Conservation (phyloP, 2,329 filamentous ascomycete species). For the Pyrenophora tritici-repentis region DNA sequence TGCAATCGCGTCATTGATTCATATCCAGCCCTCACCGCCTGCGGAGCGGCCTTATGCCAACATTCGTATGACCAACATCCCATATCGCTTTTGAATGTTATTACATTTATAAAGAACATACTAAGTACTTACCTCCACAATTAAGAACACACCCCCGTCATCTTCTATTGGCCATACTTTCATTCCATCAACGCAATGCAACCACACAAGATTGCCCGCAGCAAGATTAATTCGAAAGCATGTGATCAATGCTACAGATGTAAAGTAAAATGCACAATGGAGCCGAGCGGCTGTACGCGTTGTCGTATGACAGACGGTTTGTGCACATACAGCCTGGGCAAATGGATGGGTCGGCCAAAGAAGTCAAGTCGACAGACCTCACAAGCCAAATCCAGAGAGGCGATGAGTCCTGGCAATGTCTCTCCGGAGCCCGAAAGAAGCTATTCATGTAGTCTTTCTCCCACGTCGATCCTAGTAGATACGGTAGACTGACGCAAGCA, state of each 20-base stretch:
- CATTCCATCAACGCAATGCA: not conserved
- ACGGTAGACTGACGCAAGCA: not conserved
- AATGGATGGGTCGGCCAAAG: not conserved
- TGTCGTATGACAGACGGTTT: not conserved
- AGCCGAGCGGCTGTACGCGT: not conserved
- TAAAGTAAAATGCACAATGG: slow-evolving; percentile 1
- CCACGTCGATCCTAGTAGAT: not conserved
- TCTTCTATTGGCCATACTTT: not conserved
- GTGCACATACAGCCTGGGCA: not conserved
- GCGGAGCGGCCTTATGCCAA: too few relatives aligned
- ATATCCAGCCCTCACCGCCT: too few relatives aligned
- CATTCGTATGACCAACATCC: too few relatives aligned
- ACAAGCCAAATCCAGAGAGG: not conserved
- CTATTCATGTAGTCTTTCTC: not conserved
- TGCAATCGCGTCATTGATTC: too few relatives aligned
- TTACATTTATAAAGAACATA: too few relatives aligned
- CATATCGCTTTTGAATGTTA: too few relatives aligned
- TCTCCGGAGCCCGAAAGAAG: not conserved
- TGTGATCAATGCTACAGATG: slow-evolving; percentile 1
- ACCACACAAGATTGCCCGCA: not conserved
- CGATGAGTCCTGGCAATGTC: not conserved
- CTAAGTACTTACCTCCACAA: too few relatives aligned
- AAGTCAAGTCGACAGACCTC: not conserved
- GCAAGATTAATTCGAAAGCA: not conserved
- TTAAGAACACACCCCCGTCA: too few relatives aligned